A percentile compares a stretch with the other conserved stretches of the same genome.
Evolutionary conservation across 2,329 filamentous ascomycete genomes (phyloP).

Genomic region (Microdochium trichocladiopsis): DNA sequence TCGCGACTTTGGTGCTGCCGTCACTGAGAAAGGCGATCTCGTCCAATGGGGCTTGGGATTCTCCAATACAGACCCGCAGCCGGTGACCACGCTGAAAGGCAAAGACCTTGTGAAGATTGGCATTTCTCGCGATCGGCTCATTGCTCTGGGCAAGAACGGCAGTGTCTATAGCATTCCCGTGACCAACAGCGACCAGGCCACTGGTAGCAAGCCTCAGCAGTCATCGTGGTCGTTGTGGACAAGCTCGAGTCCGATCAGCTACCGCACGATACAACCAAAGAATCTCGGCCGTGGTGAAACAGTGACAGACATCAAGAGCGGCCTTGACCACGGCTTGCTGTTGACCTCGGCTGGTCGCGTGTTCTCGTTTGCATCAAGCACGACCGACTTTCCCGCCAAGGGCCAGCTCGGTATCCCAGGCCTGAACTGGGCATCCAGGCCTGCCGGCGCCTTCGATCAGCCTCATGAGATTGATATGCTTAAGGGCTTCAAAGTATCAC

Average conservation of each 20-base stretch:
- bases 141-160: conserved; percentile 69
- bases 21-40: conserved; percentile 81
- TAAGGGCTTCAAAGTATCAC: conserved; percentile 60
- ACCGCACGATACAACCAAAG: conserved; percentile 62
- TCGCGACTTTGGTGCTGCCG: conserved; percentile 73
- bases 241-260: conserved; percentile 47
- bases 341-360: conserved; percentile 80
- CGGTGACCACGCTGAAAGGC: conserved; percentile 67
- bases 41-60: conserved; percentile 87
- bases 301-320: conserved; percentile 66
- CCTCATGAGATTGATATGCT: conserved; percentile 73
- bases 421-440: conserved; percentile 71
- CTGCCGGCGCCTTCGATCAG: conserved; percentile 70
- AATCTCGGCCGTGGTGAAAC: conserved; percentile 63
- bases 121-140: conserved; percentile 75
- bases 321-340: conserved; percentile 79
- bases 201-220: conserved; percentile 57
- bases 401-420: conserved; percentile 87
- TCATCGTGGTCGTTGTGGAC: conserved; percentile 70
- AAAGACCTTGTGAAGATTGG: conserved; percentile 73
- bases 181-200: conserved; percentile 62
- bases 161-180: conserved; percentile 80
- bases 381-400: conserved; percentile 67
- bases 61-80: conserved; percentile 54
- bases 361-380: conserved; percentile 80